Percentiles rank a stretch among this genome's conserved stretches.
Conservation (phyloP, 2,329 filamentous ascomycete genomes). For the Lachnellula suecica region DNA sequence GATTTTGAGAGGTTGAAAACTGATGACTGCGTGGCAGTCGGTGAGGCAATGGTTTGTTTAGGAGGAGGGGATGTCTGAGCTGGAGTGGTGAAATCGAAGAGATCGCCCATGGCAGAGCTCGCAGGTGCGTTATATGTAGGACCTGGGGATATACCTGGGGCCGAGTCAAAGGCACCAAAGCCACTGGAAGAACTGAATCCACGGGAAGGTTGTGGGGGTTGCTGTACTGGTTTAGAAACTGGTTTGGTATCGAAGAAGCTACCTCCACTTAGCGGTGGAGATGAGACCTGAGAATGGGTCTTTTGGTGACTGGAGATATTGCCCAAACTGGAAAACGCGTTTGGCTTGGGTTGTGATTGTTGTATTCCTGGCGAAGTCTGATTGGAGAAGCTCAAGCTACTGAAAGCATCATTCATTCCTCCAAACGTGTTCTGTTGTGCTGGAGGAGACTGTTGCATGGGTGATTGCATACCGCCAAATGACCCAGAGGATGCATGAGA, state of each 20-base stretch:
- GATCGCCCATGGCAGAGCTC: slow-evolving; percentile 66
- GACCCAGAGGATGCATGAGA: slow-evolving; percentile 59
- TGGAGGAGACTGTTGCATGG: slow-evolving; percentile 43
- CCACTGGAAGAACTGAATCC: slow-evolving; percentile 56
- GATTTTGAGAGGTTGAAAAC: slow-evolving; percentile 78
- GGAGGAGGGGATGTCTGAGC: slow-evolving; percentile 43
- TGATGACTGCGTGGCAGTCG: slow-evolving; percentile 47
- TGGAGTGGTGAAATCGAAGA: slow-evolving; percentile 73
- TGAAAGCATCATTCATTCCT: slow-evolving; percentile 77
- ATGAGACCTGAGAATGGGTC: slow-evolving; percentile 43
- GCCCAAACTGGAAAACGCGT: slow-evolving; percentile 49
- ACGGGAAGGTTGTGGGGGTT: slow-evolving; percentile 44
- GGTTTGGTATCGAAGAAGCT: slow-evolving; percentile 80
- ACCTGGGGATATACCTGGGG: slow-evolving; percentile 42
- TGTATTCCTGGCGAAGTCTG: slow-evolving; percentile 44
- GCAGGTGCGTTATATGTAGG: slow-evolving; percentile 28
- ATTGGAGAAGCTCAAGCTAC: slow-evolving; percentile 60
- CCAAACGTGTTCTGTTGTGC: slow-evolving; percentile 40
- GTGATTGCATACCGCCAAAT: slow-evolving; percentile 67
- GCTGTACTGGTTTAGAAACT: slow-evolving; percentile 48
- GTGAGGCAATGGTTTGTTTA: slow-evolving; percentile 35
- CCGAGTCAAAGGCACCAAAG: slow-evolving; percentile 59
- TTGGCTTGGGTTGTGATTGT: slow-evolving; percentile 37
- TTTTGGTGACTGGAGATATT: slow-evolving; percentile 40
- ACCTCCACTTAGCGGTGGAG: slow-evolving; percentile 54